A percentile compares a stretch with the other conserved stretches of the same genome.
Conservation (phyloP, 805 yeast genomes). For the Saturnispora besseyi region DNA sequence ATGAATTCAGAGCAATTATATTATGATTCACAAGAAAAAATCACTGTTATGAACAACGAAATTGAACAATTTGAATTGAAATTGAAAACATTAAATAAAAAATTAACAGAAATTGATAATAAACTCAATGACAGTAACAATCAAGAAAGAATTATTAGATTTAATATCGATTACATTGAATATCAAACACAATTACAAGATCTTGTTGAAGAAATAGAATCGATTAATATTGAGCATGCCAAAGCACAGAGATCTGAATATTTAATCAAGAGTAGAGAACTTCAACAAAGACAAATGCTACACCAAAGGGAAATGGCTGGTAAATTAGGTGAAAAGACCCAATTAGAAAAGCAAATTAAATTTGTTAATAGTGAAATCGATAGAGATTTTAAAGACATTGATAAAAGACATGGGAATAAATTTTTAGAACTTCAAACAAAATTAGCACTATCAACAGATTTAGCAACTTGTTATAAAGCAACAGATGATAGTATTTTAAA, state of each 20-base stretch:
- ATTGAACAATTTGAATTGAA: neutral
- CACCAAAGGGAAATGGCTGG: conserved; percentile 62
- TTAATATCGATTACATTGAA: conserved; percentile 36
- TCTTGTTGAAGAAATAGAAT: conserved; percentile 19
- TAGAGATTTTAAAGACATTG: conserved; percentile 64
- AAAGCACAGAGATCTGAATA: conserved; percentile 51
- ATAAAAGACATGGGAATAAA: conserved; percentile 53
- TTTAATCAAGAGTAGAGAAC: conserved; percentile 43
- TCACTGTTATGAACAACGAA: conserved; percentile 18
- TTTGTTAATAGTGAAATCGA: conserved; percentile 49
- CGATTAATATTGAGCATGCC: conserved; percentile 37
- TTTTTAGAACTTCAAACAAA: conserved; percentile 72
- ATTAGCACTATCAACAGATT: conserved; percentile 67
- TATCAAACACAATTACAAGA: conserved; percentile 30
- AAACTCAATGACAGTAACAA: conserved; percentile 44
- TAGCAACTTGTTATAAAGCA: conserved; percentile 73
- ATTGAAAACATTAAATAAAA: conserved; percentile 37
- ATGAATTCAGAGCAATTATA: conserved; percentile 27
- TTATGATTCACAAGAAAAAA: conserved; percentile 22
- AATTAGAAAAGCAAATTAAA: conserved; percentile 62
- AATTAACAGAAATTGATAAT: conserved; percentile 56
- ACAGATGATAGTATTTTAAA: conserved; percentile 90
- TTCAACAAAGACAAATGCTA: conserved; percentile 42
- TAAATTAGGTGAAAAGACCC: conserved; percentile 77
- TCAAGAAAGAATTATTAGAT: conserved; percentile 50